phyloP scores from a whole-genome alignment of 179 eudicot species.

The Spergularia azorica region DNA sequence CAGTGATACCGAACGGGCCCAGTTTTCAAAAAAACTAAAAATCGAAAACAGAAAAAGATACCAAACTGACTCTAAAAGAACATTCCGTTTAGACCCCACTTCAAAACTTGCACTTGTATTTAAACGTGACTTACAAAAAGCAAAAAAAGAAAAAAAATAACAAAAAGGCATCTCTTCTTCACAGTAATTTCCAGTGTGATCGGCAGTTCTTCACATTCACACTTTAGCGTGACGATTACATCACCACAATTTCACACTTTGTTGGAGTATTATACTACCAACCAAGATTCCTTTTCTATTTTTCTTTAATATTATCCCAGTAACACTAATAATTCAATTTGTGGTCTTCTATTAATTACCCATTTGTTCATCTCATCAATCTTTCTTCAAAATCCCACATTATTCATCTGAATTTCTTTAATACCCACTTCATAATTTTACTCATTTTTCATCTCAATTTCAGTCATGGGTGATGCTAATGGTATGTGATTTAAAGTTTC shows the following conservation, averaged over 20 bases:
- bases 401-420: conserved; percentile 12
- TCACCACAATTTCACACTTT: too few species aligned
- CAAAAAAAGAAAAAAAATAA: too few species aligned
- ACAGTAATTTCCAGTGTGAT: not conserved
- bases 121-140: too few species aligned
- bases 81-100: too few species aligned
- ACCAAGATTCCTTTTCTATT: not conserved
- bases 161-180: too few species aligned
- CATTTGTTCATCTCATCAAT: not conserved
- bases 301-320: not conserved
- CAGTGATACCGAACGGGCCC: too few species aligned
- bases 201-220: conserved; percentile 20
- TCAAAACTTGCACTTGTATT: too few species aligned
- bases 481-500: conserved; percentile 1
- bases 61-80: too few species aligned
- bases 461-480: conserved; percentile 23
- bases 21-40: too few species aligned
- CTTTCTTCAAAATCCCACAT: not conserved
- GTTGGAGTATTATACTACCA: conserved; percentile 13
- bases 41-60: too few species aligned
- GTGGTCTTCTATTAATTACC: not conserved
- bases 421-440: conserved; percentile 18
- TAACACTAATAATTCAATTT: not conserved
- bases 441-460: not conserved
- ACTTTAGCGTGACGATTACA: conserved; percentile 1